These are phyloP conservation scores for Xylaria curta DNA, from an alignment of 495 filamentous ascomycete genomes.

Conservation along the genomic window DNA sequence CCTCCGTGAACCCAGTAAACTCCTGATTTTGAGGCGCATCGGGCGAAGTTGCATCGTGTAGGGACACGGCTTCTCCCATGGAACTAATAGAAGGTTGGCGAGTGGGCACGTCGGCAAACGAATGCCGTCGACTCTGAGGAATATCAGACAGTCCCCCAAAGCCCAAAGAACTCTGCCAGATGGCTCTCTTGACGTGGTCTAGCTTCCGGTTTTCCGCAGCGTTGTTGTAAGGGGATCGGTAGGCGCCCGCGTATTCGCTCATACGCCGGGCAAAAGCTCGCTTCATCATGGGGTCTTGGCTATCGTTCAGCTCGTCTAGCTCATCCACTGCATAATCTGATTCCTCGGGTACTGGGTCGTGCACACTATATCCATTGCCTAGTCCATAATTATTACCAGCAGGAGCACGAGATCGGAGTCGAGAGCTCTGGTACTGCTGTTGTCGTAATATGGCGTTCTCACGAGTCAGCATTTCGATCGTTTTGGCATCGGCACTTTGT, in stretches of 20 bases:
- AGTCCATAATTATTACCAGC: constrained; percentile 59
- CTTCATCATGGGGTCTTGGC: constrained; percentile 58
- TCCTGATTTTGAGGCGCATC: constrained; percentile 49
- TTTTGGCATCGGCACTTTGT: constrained; percentile 66
- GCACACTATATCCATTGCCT: constrained; percentile 65
- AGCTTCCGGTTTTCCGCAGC: constrained; percentile 73
- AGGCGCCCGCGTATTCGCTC: constrained; percentile 70
- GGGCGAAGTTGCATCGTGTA: constrained; percentile 50
- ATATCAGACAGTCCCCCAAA: constrained; percentile 74
- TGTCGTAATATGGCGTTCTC: constrained; percentile 78
- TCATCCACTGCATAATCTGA: constrained; percentile 75
- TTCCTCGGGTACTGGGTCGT: constrained; percentile 71
- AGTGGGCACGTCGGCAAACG: constrained; percentile 85
- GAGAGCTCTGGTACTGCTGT: constrained; percentile 64
- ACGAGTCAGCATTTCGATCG: constrained; percentile 73
- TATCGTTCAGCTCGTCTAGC: constrained; percentile 66
- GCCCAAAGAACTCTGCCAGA: constrained; percentile 87
- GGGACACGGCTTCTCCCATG: constrained; percentile 58
- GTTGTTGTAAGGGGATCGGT: constrained; percentile 60
- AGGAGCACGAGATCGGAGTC: constrained; percentile 68
- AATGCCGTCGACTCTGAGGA: constrained; percentile 90
- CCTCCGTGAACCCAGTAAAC: constrained; percentile 43
- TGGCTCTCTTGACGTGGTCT: constrained; percentile 78
- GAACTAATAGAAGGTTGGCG: constrained; percentile 74
- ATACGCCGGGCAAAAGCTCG: constrained; percentile 60